A percentile compares a stretch with the other conserved stretches of the same genome.
phyloP scores from a whole-genome alignment of 495 filamentous ascomycete genomes.

The Glonium stellatum region DNA sequence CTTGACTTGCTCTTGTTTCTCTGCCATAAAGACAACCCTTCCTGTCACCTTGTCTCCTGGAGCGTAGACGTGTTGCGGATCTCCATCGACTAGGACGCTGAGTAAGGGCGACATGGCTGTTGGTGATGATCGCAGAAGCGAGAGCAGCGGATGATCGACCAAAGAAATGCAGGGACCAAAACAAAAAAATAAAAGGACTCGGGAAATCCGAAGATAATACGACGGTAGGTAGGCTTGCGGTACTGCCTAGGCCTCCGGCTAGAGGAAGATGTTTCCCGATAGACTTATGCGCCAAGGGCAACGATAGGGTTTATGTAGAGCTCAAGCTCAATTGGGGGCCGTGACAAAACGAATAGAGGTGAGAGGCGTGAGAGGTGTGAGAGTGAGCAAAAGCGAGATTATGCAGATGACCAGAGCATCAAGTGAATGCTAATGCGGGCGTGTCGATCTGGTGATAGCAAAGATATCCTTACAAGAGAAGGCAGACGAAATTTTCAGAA shows the following conservation, averaged over 20 bases:
- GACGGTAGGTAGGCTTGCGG: conserved; percentile 10
- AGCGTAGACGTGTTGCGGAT: conserved; percentile 12
- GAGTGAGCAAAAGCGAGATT: conserved; percentile 10
- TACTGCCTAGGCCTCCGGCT: neutral
- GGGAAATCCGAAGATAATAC: neutral
- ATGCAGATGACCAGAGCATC: neutral
- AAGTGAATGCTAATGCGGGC: neutral
- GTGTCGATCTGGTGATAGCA: neutral
- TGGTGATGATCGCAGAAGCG: neutral
- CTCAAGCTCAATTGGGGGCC: neutral
- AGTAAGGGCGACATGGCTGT: neutral
- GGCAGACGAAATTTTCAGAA: neutral
- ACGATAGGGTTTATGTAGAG: too few species aligned
- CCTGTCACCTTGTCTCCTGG: conserved; percentile 23
- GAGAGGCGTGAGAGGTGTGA: too few species aligned
- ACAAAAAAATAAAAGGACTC: conserved; percentile 3
- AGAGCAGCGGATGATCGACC: neutral
- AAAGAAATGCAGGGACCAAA: conserved; percentile 12
- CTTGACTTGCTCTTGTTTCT: conserved; percentile 13
- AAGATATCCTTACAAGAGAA: neutral
- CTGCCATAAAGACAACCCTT: conserved; percentile 12
- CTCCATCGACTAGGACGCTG: conserved; percentile 20
- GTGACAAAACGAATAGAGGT: neutral
- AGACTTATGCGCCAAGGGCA: neutral
- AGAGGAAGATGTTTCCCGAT: conserved; percentile 22